phyloP scores from a whole-genome alignment of 768 basidiomycete species.

The Basidioascus undulatus region DNA sequence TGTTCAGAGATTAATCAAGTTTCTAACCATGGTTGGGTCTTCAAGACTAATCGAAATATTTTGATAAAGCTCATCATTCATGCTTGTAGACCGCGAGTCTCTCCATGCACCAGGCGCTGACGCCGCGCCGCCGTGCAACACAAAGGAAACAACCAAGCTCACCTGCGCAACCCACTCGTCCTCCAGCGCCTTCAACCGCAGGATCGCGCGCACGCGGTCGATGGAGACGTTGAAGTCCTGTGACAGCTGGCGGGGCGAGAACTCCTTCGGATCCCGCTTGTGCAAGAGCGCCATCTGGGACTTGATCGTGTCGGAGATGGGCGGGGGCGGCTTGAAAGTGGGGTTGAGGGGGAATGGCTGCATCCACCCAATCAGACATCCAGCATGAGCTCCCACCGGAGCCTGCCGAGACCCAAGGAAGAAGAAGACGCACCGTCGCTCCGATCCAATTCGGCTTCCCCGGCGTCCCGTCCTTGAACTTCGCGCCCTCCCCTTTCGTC shows the following conservation, averaged over 20 bases:
- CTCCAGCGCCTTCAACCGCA: constrained; percentile 61
- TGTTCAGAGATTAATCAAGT: constrained; percentile 20
- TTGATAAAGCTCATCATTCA: constrained; percentile 37
- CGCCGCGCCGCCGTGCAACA: not conserved
- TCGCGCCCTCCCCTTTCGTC: constrained; percentile 5
- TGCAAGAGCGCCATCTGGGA: constrained; percentile 37
- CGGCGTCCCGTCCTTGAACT: constrained; percentile 1
- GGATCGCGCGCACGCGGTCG: constrained; percentile 58
- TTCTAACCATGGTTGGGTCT: constrained; percentile 56
- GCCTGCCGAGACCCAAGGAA: not conserved
- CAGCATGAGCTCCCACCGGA: not conserved
- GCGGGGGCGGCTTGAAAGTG: constrained; percentile 54
- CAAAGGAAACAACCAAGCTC: constrained; percentile 15
- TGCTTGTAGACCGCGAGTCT: constrained; percentile 15
- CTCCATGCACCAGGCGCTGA: constrained; percentile 5
- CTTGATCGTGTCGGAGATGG: constrained; percentile 38
- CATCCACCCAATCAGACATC: not conserved
- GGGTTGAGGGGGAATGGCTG: constrained; percentile 74
- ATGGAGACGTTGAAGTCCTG: constrained; percentile 38
- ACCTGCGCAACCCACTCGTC: constrained; percentile 35
- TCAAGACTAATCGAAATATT: constrained; percentile 85
- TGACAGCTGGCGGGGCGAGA: constrained; percentile 31
- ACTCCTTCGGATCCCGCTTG: constrained; percentile 29
- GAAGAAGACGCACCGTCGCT: constrained; percentile 5
- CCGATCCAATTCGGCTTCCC: constrained; percentile 10